These are phyloP conservation scores for Aspergillus saccharolyticus DNA, from an alignment of 495 filamentous ascomycete genomes.

Conservation along the genomic window DNA sequence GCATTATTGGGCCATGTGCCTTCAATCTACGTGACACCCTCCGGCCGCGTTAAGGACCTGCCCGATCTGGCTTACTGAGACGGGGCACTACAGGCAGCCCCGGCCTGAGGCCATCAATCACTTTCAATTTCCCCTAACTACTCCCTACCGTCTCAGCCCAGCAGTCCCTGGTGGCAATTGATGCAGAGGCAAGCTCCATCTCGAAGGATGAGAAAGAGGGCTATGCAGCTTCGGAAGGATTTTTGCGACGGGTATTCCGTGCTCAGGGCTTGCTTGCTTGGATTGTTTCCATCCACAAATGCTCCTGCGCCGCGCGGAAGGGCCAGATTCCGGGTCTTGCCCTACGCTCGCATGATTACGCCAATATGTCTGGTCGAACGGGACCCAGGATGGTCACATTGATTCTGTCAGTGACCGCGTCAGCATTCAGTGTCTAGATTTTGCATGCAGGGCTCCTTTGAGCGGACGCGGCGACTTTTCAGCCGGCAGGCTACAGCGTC, in stretches of 20 bases:
- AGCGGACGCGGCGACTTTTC: not conserved
- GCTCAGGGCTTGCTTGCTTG: not conserved
- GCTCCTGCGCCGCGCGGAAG: not conserved
- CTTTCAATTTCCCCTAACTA: no score
- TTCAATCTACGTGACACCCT: conserved; percentile 7
- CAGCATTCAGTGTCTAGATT: conserved; percentile 1
- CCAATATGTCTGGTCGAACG: not conserved
- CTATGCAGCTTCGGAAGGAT: not conserved
- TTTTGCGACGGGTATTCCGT: not conserved
- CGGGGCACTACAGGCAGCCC: conserved; percentile 3
- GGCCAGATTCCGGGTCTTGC: conserved; percentile 3
- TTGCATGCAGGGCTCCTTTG: not conserved
- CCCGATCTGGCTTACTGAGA: not conserved
- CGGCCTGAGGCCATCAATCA: not conserved
- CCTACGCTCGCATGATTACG: conserved; percentile 8
- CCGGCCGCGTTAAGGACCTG: conserved; percentile 2
- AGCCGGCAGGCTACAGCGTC: not conserved
- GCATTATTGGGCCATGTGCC: conserved; percentile 8
- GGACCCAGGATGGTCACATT: conserved; percentile 1
- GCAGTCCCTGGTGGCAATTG: not conserved
- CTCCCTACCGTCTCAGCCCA: not conserved
- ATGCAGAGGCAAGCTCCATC: not conserved
- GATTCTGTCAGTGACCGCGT: conserved; percentile 2
- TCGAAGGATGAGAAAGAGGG: not conserved
- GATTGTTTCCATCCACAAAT: not conserved